Evolutionary conservation across 352 stramenopile genomes (phyloP).

Genomic region (Phytophthora hibernalis): DNA sequence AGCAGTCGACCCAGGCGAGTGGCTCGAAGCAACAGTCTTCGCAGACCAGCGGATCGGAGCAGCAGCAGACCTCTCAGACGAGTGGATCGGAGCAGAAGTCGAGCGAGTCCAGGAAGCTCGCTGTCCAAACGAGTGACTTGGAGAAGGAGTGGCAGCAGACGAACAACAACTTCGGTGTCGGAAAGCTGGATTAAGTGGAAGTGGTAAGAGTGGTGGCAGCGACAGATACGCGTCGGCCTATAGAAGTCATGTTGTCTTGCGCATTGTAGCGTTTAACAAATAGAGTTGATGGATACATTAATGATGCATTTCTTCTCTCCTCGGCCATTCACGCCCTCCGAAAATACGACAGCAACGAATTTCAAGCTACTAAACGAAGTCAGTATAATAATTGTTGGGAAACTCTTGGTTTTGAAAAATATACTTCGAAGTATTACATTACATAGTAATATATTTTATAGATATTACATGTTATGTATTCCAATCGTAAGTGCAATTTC

Average conservation of each 20-base stretch:
- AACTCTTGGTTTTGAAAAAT: too few species aligned
- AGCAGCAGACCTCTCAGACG: neutral
- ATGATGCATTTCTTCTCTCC: too few species aligned
- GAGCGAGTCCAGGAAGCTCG: conserved; percentile 4
- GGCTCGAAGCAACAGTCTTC: conserved; percentile 7
- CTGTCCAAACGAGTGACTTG: conserved; percentile 23
- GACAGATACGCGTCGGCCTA: conserved; percentile 1
- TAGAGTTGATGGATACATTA: conserved; percentile 19
- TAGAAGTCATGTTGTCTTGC: conserved; percentile 17
- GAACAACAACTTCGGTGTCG: conserved; percentile 13
- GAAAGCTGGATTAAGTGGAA: conserved; percentile 30
- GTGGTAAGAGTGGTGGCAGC: neutral
- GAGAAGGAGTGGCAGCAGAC: conserved; percentile 25
- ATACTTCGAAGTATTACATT: too few species aligned
- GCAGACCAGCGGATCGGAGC: neutral
- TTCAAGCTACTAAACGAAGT: too few species aligned
- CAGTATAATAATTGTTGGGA: too few species aligned
- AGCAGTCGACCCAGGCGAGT: conserved; percentile 1
- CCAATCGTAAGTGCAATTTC: too few species aligned
- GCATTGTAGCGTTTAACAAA: conserved; percentile 16
- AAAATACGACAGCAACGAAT: too few species aligned
- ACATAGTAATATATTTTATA: too few species aligned
- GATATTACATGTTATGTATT: too few species aligned
- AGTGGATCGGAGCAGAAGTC: neutral
- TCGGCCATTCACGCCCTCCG: too few species aligned